A percentile compares a stretch with the other conserved stretches of the same genome.
Conservation (phyloP, 1,139 yeast genomes). For the Taphrina pruni region DNA sequence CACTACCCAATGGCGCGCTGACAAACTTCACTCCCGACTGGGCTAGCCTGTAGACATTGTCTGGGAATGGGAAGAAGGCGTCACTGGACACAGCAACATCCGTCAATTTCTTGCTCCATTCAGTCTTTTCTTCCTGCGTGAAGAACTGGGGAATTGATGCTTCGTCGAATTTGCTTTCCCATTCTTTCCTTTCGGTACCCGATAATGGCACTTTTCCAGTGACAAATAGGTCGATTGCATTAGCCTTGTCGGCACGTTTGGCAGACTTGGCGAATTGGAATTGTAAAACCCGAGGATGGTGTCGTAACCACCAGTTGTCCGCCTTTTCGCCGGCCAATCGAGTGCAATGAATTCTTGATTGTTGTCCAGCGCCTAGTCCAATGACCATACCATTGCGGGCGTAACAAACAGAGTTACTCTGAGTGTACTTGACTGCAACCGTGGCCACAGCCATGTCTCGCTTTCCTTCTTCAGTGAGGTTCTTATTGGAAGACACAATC, state of each 20-base stretch:
- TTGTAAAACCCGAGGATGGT: conserved; percentile 89
- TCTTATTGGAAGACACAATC: conserved; percentile 84
- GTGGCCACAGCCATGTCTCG: conserved; percentile 96
- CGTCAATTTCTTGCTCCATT: conserved; percentile 78
- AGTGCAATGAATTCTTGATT: conserved; percentile 98
- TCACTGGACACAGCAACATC: conserved; percentile 93
- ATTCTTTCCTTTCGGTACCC: conserved; percentile 93
- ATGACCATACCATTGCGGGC: conserved; percentile 99
- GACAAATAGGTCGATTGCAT: conserved; percentile 93
- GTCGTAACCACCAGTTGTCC: conserved; percentile 99
- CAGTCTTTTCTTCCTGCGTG: conserved; percentile 79
- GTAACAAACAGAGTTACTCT: conserved; percentile 96
- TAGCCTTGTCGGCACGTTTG: conserved; percentile 97
- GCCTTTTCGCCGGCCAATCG: conserved; percentile 99
- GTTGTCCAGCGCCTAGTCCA: conserved; percentile 99
- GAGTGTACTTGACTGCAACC: conserved; percentile 94
- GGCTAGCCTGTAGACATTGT: conserved; percentile 95
- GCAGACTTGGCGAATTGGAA: conserved; percentile 98
- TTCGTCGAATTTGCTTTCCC: conserved; percentile 82
- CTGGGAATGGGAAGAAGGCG: conserved; percentile 99
- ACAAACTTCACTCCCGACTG: conserved; percentile 93
- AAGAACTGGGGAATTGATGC: conserved; percentile 72
- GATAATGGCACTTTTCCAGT: conserved; percentile 87
- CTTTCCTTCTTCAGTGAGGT: conserved; percentile 86
- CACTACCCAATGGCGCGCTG: conserved; percentile 97